These are phyloP conservation scores for Paramarasmius palmivorus DNA, from an alignment of 1,284 basidiomycete species.

Conservation along the genomic window DNA sequence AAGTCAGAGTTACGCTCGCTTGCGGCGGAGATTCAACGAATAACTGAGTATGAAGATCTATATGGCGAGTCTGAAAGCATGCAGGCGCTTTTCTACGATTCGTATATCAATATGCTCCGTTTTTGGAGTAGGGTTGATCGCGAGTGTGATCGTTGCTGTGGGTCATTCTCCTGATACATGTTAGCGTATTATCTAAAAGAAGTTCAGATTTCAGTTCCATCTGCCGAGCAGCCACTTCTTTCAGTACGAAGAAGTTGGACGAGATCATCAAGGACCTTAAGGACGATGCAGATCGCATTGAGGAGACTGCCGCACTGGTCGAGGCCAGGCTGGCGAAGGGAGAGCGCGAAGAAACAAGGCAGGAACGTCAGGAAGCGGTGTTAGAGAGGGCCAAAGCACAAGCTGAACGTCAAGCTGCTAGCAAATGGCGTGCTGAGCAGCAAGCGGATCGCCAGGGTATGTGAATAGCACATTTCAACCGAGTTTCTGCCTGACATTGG, in stretches of 20 bases:
- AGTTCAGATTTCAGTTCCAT: conserved; percentile 4
- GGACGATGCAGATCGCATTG: conserved; percentile 13
- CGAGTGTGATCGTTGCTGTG: conserved; percentile 18
- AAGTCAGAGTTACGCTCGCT: conserved; percentile 16
- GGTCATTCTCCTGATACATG: background rate
- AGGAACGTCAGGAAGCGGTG: conserved; percentile 1
- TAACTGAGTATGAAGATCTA: conserved; percentile 14
- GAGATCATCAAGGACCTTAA: conserved; percentile 17
- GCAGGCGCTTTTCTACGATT: conserved; percentile 17
- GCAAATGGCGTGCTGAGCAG: conserved; percentile 7
- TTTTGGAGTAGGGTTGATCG: conserved; percentile 23
- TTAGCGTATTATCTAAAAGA: background rate
- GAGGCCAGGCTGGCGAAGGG: conserved; percentile 13
- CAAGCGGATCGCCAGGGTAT: conserved; percentile 13
- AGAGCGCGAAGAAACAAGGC: background rate
- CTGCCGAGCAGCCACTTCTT: conserved; percentile 10
- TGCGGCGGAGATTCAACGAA: conserved; percentile 9
- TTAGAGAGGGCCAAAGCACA: conserved; percentile 1
- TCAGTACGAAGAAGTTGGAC: conserved; percentile 16
- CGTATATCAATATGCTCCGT: conserved; percentile 21
- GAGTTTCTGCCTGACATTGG: background rate
- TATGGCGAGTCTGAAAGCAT: conserved; percentile 18
- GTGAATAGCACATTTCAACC: background rate
- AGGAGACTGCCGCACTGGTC: conserved; percentile 14
- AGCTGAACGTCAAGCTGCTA: conserved; percentile 1